Base-by-base conservation (phyloP, 163 green algal species). In the Chlorella variabilis region DNA sequence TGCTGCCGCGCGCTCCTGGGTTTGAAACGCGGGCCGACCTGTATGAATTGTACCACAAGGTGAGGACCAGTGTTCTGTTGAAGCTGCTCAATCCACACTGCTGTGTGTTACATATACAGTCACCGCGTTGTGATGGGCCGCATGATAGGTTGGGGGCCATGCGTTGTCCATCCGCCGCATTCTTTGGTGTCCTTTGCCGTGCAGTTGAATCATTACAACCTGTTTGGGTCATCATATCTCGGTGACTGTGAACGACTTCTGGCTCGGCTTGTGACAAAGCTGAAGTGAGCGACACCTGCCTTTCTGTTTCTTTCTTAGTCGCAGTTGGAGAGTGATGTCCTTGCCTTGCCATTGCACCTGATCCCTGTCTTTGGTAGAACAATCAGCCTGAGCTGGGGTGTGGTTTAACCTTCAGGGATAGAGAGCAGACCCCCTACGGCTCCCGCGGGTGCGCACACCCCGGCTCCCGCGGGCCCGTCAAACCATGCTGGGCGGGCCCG, bases 21-120 rank as follows among this genome's bases (percentile, higher is more conserved):
- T 98, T 93, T 83, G 94, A 98, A 49, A 87, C 93, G 31, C 87
- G 96, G 1, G 84, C 89, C 15, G 77, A 97, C 56, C 83, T 99
- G 29, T 99, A 99, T 85, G 74, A 86, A 54, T 83, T 95, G 29
- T 97, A 97, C 79, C 94, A 97, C 78, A 90, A 91, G 45, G 80
- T 95, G 94, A 61, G n/a, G 25, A 23, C 33, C 45, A 54, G 11
- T 23, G 45, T 54, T 23, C 11, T 23, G 45, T 54, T 54, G 45
- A 11, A 54, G 15, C 11, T 23, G 45, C 45, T 54, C 11, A 23
- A 15, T 54, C 11, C 45, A 54, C 45, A 11, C 45, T 54, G 45
- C 18, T 5, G 54, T 27, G 18, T 9, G 23, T 62, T 9, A n/a
- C 20, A 9, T 62, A 62, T n/a, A n/a, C n/a, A n/a, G n/a, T n/a